Conservation (phyloP, 208 protist genomes). For the Acanthamoeba lugdunensis region DNA sequence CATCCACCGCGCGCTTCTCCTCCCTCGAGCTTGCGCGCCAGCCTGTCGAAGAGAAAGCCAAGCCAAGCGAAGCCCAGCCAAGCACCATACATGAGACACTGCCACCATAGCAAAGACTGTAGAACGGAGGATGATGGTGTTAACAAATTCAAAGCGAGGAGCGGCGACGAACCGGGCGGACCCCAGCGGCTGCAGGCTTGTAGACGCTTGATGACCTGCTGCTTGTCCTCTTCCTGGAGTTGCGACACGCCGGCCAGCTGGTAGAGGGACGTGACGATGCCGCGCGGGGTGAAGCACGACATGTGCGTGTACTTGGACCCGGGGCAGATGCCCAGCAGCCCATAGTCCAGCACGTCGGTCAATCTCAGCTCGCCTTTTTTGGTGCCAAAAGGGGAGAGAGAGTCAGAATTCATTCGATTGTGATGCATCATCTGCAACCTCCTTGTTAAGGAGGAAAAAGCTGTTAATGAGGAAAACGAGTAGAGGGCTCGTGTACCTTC, state of each 20-base stretch:
- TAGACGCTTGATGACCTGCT: background rate
- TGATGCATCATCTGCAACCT: too few species aligned
- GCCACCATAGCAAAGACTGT: too few species aligned
- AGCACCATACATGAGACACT: too few species aligned
- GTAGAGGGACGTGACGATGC: background rate
- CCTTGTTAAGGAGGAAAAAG: too few species aligned
- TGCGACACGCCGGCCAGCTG: slow-evolving; percentile 1
- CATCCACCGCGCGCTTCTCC: background rate
- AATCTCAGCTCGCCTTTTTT: slow-evolving; percentile 3
- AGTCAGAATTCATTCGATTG: too few species aligned
- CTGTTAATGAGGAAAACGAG: background rate
- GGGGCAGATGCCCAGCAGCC: background rate
- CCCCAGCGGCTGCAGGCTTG: background rate
- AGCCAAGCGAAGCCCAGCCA: too few species aligned
- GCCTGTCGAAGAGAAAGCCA: background rate
- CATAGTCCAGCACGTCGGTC: background rate
- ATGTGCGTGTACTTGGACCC: background rate
- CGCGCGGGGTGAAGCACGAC: background rate
- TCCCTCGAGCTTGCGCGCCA: background rate
- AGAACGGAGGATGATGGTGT: too few species aligned
- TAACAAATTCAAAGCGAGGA: background rate
- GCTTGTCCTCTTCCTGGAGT: slow-evolving; percentile 11
- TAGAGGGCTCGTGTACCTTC: background rate
- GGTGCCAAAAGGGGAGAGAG: background rate
- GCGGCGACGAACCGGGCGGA: background rate